phyloP scores from a whole-genome alignment of 148 eudicot genomes.

The Rhododendron ferrugineum region DNA sequence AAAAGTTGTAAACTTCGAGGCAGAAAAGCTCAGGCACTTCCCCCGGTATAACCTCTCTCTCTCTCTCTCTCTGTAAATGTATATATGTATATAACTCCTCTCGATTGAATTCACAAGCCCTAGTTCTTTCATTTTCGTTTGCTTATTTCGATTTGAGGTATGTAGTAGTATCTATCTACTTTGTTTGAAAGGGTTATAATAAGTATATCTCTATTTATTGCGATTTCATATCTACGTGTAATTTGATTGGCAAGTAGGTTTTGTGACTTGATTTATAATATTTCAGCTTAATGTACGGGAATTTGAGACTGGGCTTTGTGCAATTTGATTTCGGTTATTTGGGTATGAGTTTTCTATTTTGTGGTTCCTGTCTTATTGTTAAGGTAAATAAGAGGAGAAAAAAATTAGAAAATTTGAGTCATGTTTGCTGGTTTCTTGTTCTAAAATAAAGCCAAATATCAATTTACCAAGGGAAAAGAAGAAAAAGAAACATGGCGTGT shows the following conservation, averaged over 20 bases:
- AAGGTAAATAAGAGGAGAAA: not conserved
- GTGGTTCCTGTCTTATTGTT: not conserved
- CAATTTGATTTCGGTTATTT: not conserved
- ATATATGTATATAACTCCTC: not conserved
- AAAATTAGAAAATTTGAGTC: not conserved
- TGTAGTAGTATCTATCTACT: not conserved
- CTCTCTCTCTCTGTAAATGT: not conserved
- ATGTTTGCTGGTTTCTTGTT: not conserved
- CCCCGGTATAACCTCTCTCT: slow-evolving; percentile 7
- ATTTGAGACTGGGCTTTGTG: not conserved
- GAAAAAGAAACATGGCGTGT: not conserved
- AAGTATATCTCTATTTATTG: not conserved
- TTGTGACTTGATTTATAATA: not conserved
- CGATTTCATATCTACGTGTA: not conserved
- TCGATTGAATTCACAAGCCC: not conserved
- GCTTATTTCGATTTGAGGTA: not conserved
- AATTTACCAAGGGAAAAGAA: not conserved
- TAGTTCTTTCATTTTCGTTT: not conserved
- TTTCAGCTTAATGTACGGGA: not conserved
- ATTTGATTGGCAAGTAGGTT: not conserved
- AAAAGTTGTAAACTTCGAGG: slow-evolving; percentile 10
- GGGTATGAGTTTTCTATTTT: too few species aligned
- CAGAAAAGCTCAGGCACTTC: slow-evolving; percentile 8
- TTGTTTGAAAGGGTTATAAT: not conserved
- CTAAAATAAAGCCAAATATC: not conserved